Percentiles rank a stretch among this genome's conserved stretches.
These are phyloP conservation scores for Lecanicillium sp. DNA, from an alignment of 2,329 filamentous ascomycete species.

Conservation along the genomic window DNA sequence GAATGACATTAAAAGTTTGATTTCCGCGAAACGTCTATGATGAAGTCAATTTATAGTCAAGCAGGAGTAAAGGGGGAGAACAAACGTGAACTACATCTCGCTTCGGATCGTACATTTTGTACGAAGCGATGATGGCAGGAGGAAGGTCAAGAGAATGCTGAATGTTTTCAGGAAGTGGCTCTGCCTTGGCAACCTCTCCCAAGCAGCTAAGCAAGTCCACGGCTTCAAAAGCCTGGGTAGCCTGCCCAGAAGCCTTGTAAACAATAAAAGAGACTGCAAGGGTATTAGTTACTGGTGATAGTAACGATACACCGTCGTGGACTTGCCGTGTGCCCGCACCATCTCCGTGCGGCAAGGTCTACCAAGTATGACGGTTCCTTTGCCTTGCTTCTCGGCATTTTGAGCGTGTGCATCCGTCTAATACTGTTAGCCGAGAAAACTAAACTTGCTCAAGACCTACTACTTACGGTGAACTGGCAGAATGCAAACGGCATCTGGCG, in stretches of 20 bases:
- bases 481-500: slow-evolving; percentile 57
- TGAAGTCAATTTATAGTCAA: slow-evolving; percentile 10
- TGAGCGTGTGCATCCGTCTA: slow-evolving; percentile 39
- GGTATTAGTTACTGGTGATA: slow-evolving; percentile 13
- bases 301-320: slow-evolving; percentile 8
- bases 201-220: slow-evolving; percentile 31
- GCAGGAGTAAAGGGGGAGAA: slow-evolving; percentile 5
- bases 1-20: slow-evolving; percentile 11
- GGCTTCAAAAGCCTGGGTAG: slow-evolving; percentile 36
- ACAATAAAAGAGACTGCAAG: slow-evolving; percentile 42
- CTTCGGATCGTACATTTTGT: slow-evolving; percentile 40
- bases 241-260: slow-evolving; percentile 25
- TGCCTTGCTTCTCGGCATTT: slow-evolving; percentile 37
- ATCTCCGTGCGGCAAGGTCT: slow-evolving; percentile 53
- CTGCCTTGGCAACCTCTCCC: slow-evolving; percentile 34
- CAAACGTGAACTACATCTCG: slow-evolving; percentile 43
- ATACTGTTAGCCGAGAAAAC: slow-evolving; percentile 17
- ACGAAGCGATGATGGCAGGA: slow-evolving; percentile 38
- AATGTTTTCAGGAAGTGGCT: slow-evolving; percentile 24
- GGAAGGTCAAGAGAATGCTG: slow-evolving; percentile 26
- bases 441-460: too few species aligned
- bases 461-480: slow-evolving; percentile 52
- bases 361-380: slow-evolving; percentile 42
- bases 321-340: slow-evolving; percentile 50
- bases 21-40: slow-evolving; percentile 20